Base-by-base conservation (phyloP, 371 early-diverging fungal genomes). In the Cokeromyces recurvatus region DNA sequence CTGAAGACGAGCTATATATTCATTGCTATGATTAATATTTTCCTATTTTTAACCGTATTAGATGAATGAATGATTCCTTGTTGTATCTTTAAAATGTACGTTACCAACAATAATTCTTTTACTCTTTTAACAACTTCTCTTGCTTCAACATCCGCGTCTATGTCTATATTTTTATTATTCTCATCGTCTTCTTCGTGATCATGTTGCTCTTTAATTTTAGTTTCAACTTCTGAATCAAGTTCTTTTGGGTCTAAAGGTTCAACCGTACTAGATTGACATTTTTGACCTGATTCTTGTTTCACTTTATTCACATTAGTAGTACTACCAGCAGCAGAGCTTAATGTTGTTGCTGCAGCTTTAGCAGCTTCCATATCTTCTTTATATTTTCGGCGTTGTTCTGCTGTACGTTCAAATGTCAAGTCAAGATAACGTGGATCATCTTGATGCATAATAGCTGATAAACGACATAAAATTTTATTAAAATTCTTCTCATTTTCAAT, bases 351-450 rank as follows among this genome's bases (percentile, higher is more conserved):
- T 20, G 58, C 58, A 34, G 32, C 48, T 24, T 32, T 43, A 5
- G 58, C 58, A 12, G 58, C 58, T n/a, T 52, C 58, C 4, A 24
- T 19, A 16, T 61, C 61, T 36, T 55, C 48, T 14, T 57, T 51
- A 29, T 61, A 52, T 32, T 48, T 51, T 20, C 53, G 51, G 14
- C 66, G 51, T 44, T 69, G 55, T 55, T 62, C 65, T 3, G 51
- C 38, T 32, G 71, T 57, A 22, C 74, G 59, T 48, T 68, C 68
- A 53, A 68, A 66, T 2, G 48, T 52, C 20, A 74, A 29, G 46
- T 71, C 72, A n/a, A 70, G 50, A 36, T 67, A 71, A 27, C 64
- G 70, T 9, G 78, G 78, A 41, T 77, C 74, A 31, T 77, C 78
- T 21, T 64, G 57, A 29, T 74, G 72, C 36, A 77, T 53, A 43